These are phyloP conservation scores for Lactarius evosmus DNA, from an alignment of 768 basidiomycete species.

Conservation along the genomic window DNA sequence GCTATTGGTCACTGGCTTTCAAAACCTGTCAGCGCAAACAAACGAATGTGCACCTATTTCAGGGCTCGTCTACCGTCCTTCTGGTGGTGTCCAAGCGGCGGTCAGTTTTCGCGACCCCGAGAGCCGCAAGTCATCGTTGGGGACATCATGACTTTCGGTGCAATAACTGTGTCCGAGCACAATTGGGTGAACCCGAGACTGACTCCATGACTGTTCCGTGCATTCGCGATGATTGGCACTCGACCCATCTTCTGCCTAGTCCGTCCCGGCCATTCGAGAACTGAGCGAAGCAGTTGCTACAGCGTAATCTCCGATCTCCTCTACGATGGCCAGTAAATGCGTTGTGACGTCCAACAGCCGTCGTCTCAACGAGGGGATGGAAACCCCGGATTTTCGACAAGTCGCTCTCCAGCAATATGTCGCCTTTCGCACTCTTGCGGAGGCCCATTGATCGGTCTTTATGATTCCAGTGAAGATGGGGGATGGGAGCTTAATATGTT, in stretches of 20 bases:
- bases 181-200: not conserved
- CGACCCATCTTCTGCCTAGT: slow-evolving; percentile 8
- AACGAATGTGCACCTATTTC: not conserved
- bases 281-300: not conserved
- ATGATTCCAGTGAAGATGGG: not conserved
- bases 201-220: slow-evolving; percentile 9
- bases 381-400: not conserved
- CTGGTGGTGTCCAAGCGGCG: slow-evolving; percentile 1
- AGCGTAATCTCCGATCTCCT: not conserved
- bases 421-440: not conserved
- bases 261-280: not conserved
- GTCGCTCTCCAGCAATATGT: not conserved
- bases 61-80: not conserved
- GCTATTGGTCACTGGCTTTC: not conserved
- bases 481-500: not conserved
- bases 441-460: not conserved
- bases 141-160: slow-evolving; percentile 2
- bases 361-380: slow-evolving; percentile 5
- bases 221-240: slow-evolving; percentile 4
- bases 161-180: slow-evolving; percentile 3
- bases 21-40: not conserved
- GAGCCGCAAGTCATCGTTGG: slow-evolving; percentile 11
- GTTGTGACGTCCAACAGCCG: not conserved
- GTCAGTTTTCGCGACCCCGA: not conserved
- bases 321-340: not conserved